These are phyloP conservation scores for Xylariaceae sp. DNA, from an alignment of 2,329 filamentous ascomycete genomes.

Conservation along the genomic window DNA sequence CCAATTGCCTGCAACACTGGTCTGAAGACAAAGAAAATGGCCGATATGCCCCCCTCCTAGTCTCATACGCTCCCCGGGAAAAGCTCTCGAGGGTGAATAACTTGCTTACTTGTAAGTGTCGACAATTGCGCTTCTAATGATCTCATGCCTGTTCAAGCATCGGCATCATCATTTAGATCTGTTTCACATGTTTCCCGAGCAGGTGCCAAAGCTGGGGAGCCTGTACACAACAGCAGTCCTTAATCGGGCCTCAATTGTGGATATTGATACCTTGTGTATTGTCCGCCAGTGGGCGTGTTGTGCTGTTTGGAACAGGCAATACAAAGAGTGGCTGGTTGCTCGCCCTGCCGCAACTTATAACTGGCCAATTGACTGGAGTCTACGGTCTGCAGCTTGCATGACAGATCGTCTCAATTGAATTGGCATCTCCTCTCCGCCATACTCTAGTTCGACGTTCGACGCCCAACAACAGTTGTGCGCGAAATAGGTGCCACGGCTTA, in stretches of 20 bases:
- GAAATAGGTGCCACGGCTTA: not conserved
- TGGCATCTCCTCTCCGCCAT: conserved; percentile 14
- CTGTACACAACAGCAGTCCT: conserved; percentile 22
- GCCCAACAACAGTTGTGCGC: conserved; percentile 38
- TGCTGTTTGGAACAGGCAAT: conserved; percentile 10
- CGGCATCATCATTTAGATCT: no score
- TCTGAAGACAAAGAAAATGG: no score
- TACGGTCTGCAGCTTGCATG: conserved; percentile 18
- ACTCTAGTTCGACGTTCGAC: conserved; percentile 36
- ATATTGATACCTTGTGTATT: conserved; percentile 13
- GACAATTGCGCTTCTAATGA: no score
- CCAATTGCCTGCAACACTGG: no score
- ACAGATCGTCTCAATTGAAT: conserved; percentile 13
- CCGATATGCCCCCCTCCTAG: no score
- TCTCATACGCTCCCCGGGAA: no score
- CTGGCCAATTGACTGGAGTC: conserved; percentile 25
- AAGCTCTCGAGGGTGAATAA: no score
- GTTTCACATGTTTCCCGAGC: no score
- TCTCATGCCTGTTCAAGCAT: no score
- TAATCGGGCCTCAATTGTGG: conserved; percentile 12
- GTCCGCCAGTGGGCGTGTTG: conserved; percentile 14
- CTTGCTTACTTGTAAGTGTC: no score
- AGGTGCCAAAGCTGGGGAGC: no score
- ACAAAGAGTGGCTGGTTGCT: conserved; percentile 4
- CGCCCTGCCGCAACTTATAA: conserved; percentile 16